phyloP scores from a whole-genome alignment of 2,329 filamentous ascomycete species.

The Clonostachys rosea region DNA sequence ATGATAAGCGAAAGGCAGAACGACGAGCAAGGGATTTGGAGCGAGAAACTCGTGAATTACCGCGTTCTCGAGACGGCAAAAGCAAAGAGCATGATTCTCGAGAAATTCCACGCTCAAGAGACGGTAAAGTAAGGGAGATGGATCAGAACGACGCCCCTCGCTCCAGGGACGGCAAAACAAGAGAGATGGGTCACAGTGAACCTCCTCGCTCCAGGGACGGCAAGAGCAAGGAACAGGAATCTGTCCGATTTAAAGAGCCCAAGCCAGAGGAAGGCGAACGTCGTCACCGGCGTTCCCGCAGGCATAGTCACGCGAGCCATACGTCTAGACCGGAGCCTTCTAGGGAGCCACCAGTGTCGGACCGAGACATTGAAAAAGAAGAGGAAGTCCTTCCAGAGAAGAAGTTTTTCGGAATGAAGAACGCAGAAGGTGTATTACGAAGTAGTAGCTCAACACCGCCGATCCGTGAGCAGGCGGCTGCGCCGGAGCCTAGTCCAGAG shows the following conservation, averaged over 20 bases:
- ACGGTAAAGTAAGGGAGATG: constrained; percentile 30
- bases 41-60: constrained; percentile 47
- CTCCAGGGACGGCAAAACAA: constrained; percentile 6
- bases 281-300: constrained; percentile 6
- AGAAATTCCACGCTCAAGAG: constrained; percentile 7
- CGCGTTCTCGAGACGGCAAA: neutral
- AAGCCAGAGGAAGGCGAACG: constrained; percentile 14
- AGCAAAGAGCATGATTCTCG: constrained; percentile 18
- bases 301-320: constrained; percentile 19
- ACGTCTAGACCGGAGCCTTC: constrained; percentile 17
- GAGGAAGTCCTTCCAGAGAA: constrained; percentile 19
- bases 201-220: constrained; percentile 1
- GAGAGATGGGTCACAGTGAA: constrained; percentile 17
- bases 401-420: constrained; percentile 37
- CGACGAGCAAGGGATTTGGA: constrained; percentile 35
- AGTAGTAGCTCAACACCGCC: constrained; percentile 3
- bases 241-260: constrained; percentile 1
- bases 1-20: constrained; percentile 44
- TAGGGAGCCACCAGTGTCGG: constrained; percentile 13
- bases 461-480: constrained; percentile 1
- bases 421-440: constrained; percentile 23
- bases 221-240: constrained; percentile 1
- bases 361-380: constrained; percentile 13
- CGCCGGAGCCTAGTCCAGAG: constrained; percentile 5
- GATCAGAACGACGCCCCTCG: constrained; percentile 30